Conservation (phyloP, 1,284 basidiomycete species). For the Calocybe gambosa region DNA sequence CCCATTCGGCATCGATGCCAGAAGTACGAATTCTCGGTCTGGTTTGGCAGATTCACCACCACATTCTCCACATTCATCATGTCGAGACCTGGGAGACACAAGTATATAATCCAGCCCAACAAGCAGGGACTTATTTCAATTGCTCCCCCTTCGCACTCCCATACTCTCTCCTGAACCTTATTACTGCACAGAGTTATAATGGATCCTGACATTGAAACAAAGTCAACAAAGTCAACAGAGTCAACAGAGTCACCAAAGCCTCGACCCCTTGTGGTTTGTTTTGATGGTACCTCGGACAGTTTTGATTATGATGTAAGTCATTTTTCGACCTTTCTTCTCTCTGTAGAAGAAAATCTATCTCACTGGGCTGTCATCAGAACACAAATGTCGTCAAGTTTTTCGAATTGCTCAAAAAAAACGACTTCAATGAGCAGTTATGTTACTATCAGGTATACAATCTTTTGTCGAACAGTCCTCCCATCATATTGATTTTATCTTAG, state of each 20-base stretch:
- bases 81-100: no score
- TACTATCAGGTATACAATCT: constrained; percentile 35
- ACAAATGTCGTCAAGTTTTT: constrained; percentile 37
- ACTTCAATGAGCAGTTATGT: constrained; percentile 33
- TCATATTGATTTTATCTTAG: constrained; percentile 13
- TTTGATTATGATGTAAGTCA: not conserved
- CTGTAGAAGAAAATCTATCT: not conserved
- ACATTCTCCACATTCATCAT: no score
- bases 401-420: constrained; percentile 36
- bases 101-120: no score
- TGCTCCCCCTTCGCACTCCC: no score
- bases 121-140: no score
- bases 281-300: not conserved
- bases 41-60: no score
- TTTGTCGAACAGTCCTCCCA: not conserved
- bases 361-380: constrained; percentile 22
- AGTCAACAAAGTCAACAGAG: no score
- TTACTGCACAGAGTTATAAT: no score
- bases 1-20: no score
- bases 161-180: no score
- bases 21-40: not conserved
- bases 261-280: not conserved
- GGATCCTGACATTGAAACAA: no score
- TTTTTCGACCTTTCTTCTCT: not conserved
- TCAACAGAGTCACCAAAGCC: not conserved